These are phyloP conservation scores for Leucosporidium creatinivorum DNA, from an alignment of 768 basidiomycete genomes.

Conservation along the genomic window DNA sequence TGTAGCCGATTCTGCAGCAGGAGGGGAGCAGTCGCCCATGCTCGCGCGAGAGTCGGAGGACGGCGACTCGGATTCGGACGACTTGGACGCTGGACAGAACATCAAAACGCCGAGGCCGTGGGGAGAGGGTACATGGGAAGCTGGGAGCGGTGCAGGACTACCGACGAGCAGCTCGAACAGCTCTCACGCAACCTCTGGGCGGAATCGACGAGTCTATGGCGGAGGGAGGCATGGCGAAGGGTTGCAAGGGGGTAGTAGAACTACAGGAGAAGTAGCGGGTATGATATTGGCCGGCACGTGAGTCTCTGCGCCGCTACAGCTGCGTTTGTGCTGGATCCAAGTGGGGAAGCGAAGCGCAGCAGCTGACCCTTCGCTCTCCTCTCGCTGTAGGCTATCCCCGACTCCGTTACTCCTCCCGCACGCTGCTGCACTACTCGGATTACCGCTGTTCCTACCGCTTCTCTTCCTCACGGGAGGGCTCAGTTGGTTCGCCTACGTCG, in stretches of 20 bases:
- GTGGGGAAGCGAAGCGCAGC: not conserved
- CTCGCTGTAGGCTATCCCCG: constrained; percentile 11
- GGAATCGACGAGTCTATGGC: constrained; percentile 21
- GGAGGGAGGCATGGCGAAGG: constrained; percentile 23
- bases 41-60: not conserved
- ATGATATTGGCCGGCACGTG: constrained; percentile 13
- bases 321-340: no score
- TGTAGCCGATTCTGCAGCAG: not conserved
- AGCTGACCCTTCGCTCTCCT: no score
- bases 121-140: not conserved
- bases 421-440: constrained; percentile 19
- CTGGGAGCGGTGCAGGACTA: not conserved
- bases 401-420: constrained; percentile 22
- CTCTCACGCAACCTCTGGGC: not conserved
- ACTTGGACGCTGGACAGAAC: not conserved
- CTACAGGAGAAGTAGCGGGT: constrained; percentile 18
- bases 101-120: not conserved
- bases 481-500: constrained; percentile 31
- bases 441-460: constrained; percentile 27
- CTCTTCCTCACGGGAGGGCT: constrained; percentile 22
- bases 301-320: not conserved
- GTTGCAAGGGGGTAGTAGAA: constrained; percentile 9
- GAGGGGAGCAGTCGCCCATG: not conserved
- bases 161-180: not conserved
- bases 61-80: not conserved